These are phyloP conservation scores for Ganoderma sp. DNA, from an alignment of 1,284 basidiomycete species.

Conservation along the genomic window DNA sequence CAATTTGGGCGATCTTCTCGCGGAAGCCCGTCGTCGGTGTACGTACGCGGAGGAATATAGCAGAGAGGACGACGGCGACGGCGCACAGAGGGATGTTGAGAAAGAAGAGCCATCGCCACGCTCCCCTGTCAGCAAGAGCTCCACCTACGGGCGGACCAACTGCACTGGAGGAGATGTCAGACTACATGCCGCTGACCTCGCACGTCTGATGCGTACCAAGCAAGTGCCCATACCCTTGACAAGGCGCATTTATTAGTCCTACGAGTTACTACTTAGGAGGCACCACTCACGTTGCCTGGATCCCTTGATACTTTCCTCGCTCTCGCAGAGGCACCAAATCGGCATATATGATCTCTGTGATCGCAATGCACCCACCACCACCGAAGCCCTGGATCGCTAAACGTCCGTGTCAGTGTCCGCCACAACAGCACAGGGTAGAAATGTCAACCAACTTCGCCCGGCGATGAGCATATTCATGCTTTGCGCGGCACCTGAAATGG, in stretches of 20 bases:
- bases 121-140: neutral
- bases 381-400: constrained; percentile 52
- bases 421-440: neutral
- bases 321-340: constrained; percentile 51
- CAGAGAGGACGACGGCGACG: constrained; percentile 43
- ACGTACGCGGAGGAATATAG: constrained; percentile 45
- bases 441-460: constrained; percentile 19
- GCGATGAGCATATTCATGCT: constrained; percentile 45
- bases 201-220: neutral
- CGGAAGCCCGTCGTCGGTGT: constrained; percentile 40
- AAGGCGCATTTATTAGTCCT: neutral
- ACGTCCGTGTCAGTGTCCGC: neutral
- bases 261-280: no score
- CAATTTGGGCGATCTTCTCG: constrained; percentile 39
- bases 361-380: constrained; percentile 45
- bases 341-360: constrained; percentile 47
- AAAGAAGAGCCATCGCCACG: constrained; percentile 28
- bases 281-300: constrained; percentile 32
- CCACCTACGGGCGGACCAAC: constrained; percentile 4
- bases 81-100: constrained; percentile 49
- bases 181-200: no score
- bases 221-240: neutral
- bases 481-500: constrained; percentile 43
- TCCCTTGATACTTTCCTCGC: constrained; percentile 43
- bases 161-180: neutral